Percentiles rank a stretch among this genome's conserved stretches.
Conservation (phyloP, 1,284 basidiomycete species). For the Apiotrichum mycotoxinovorans region DNA sequence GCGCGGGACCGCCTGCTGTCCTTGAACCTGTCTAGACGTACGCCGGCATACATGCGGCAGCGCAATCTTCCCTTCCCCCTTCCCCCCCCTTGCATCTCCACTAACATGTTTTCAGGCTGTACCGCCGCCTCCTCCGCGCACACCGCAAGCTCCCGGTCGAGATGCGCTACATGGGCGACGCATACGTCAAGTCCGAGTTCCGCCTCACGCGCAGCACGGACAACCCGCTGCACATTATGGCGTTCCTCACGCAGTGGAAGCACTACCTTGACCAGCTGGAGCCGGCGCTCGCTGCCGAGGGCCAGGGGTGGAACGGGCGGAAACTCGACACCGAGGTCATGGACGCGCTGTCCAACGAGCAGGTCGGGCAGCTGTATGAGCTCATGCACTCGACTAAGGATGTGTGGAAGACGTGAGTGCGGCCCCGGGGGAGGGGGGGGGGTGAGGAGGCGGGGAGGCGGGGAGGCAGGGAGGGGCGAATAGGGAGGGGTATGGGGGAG, state of each 20-base stretch:
- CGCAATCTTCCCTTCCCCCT: too few species aligned
- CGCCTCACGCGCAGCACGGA: constrained; percentile 69
- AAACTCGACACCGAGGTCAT: constrained; percentile 69
- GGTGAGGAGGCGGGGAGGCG: neutral
- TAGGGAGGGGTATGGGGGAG: too few species aligned
- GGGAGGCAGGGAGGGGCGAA: too few species aligned
- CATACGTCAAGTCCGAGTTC: constrained; percentile 87
- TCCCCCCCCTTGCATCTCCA: constrained; percentile 65
- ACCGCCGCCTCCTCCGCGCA: constrained; percentile 71
- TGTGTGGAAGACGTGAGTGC: constrained; percentile 64
- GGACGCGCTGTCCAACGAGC: constrained; percentile 84
- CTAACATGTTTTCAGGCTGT: constrained; percentile 57
- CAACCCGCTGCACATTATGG: constrained; percentile 84
- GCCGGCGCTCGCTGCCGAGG: constrained; percentile 6
- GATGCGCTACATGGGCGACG: constrained; percentile 81
- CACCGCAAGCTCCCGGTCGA: constrained; percentile 71
- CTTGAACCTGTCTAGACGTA: too few species aligned
- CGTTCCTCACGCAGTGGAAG: constrained; percentile 91
- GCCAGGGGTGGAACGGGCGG: constrained; percentile 60
- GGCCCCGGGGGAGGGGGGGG: neutral
- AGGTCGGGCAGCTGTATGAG: constrained; percentile 85
- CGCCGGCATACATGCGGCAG: too few species aligned
- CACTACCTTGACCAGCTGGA: constrained; percentile 71
- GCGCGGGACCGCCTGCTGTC: too few species aligned
- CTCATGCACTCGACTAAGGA: constrained; percentile 84